phyloP scores from a whole-genome alignment of 768 basidiomycete species.

The Tephrocybe rancida region DNA sequence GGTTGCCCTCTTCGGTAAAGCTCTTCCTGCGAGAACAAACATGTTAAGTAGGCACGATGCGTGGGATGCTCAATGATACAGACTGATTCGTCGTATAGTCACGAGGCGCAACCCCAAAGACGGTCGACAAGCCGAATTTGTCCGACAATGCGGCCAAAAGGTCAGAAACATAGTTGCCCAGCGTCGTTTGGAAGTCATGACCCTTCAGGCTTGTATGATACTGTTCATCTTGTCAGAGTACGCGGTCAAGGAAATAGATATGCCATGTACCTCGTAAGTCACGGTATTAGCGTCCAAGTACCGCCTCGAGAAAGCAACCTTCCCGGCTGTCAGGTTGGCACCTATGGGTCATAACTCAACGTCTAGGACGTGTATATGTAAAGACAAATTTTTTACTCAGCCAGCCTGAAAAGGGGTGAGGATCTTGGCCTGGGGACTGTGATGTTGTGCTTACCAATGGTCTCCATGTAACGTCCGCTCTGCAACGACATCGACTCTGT shows the following conservation, averaged over 20 bases:
- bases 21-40: slow-evolving; percentile 38
- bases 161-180: slow-evolving; percentile 53
- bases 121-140: slow-evolving; percentile 60
- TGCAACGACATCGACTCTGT: slow-evolving; percentile 75
- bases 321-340: slow-evolving; percentile 23
- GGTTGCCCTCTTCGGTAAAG: slow-evolving; percentile 53
- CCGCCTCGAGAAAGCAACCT: slow-evolving; percentile 64
- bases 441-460: slow-evolving; percentile 55
- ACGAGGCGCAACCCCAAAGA: slow-evolving; percentile 73
- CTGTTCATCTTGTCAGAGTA: slow-evolving; percentile 29
- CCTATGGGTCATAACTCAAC: background rate
- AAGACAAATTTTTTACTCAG: background rate
- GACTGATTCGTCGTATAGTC: slow-evolving; percentile 70
- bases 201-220: slow-evolving; percentile 63
- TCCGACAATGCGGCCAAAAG: slow-evolving; percentile 54
- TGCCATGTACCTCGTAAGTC: slow-evolving; percentile 58
- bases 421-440: background rate
- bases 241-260: background rate
- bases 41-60: background rate
- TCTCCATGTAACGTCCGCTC: slow-evolving; percentile 93
- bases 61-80: slow-evolving; percentile 11
- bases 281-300: slow-evolving; percentile 81
- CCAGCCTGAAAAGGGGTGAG: background rate
- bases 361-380: background rate
- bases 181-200: slow-evolving; percentile 58